Evolutionary conservation across 148 eudicot genomes (phyloP).

Genomic region (Fallopia convolvulus): DNA sequence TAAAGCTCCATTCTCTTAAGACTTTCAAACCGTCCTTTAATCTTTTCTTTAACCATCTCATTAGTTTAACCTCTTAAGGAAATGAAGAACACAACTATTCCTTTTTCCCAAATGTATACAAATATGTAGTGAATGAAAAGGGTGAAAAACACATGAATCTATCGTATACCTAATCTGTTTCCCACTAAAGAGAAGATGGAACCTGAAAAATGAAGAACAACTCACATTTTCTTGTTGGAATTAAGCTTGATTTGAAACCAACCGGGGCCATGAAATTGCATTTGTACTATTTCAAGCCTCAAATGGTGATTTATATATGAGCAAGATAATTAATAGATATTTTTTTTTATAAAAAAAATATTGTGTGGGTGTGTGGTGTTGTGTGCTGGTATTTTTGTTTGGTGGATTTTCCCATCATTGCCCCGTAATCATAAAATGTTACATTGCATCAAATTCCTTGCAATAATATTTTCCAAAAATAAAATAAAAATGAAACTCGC

Average conservation of each 20-base stretch:
- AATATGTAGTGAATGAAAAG: background rate
- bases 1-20: background rate
- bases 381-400: background rate
- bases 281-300: background rate
- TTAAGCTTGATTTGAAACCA: background rate
- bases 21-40: background rate
- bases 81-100: background rate
- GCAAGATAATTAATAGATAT: background rate
- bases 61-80: background rate
- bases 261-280: slow-evolving; percentile 1
- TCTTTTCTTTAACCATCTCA: background rate
- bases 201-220: background rate
- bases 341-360: background rate
- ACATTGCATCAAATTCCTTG: background rate
- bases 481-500: background rate
- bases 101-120: background rate
- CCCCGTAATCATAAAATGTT: slow-evolving; percentile 5
- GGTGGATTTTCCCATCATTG: slow-evolving; percentile 13
- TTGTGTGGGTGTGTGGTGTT: slow-evolving; percentile 5
- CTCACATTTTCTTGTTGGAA: background rate
- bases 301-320: background rate
- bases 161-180: slow-evolving; percentile 2
- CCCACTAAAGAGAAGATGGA: background rate
- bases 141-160: background rate
- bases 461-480: background rate